phyloP scores from a whole-genome alignment of 257 asterid genomes.

The Fraxinus excelsior region DNA sequence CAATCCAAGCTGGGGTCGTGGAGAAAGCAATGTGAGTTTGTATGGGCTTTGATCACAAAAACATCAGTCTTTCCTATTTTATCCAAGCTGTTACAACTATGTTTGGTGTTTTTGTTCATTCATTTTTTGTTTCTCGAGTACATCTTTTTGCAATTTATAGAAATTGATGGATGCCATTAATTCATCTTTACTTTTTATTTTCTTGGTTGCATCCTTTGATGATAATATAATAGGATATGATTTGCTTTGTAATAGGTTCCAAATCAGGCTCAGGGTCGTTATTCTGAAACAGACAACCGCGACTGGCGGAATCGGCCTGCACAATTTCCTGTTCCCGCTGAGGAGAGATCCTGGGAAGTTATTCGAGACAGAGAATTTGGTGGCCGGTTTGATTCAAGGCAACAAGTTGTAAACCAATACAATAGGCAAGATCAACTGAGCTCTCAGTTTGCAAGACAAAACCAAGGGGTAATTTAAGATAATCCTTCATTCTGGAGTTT shows the following conservation, averaged over 20 bases:
- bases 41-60: not conserved
- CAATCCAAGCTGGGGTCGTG: constrained; percentile 71
- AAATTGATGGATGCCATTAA: not conserved
- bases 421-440: constrained; percentile 46
- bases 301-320: constrained; percentile 61
- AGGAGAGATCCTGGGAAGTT: constrained; percentile 56
- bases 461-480: constrained; percentile 46
- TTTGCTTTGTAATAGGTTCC: constrained; percentile 26
- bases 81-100: not conserved
- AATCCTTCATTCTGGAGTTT: not conserved
- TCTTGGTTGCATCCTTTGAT: not conserved
- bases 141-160: not conserved
- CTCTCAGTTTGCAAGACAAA: constrained; percentile 55
- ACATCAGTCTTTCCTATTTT: not conserved
- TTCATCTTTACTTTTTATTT: not conserved
- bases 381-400: constrained; percentile 45
- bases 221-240: not conserved
- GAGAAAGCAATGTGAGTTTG: constrained; percentile 66
- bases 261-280: constrained; percentile 50
- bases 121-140: not conserved
- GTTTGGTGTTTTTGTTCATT: not conserved
- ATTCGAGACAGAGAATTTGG: constrained; percentile 57
- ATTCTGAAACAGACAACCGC: constrained; percentile 63
- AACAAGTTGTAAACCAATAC: constrained; percentile 48
- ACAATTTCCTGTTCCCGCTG: constrained; percentile 39